These are phyloP conservation scores for Macrophomina tecta DNA, from an alignment of 2,329 filamentous ascomycete species.

Conservation along the genomic window DNA sequence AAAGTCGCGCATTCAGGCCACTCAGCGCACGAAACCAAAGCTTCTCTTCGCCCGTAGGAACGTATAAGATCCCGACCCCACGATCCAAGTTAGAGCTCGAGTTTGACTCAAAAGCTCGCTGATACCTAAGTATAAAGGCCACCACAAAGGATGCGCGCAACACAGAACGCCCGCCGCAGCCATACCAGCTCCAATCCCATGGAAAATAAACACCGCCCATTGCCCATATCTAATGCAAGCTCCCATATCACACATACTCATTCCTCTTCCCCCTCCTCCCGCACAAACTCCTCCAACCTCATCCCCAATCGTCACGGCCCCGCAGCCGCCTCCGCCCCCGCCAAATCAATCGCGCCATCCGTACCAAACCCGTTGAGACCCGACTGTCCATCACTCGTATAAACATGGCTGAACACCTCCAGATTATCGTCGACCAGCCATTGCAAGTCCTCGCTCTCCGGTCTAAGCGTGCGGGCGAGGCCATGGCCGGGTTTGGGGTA, in stretches of 20 bases:
- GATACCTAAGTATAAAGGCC: not conserved
- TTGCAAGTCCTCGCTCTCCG: slow-evolving; percentile 64
- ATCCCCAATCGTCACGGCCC: not conserved
- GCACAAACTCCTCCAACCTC: not conserved
- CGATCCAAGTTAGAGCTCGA: no score
- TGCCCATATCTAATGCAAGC: not conserved
- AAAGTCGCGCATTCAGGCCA: no score
- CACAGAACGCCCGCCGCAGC: not conserved
- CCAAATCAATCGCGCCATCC: slow-evolving; percentile 24
- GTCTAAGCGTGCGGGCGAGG: slow-evolving; percentile 57
- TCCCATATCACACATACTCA: no score
- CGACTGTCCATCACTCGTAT: slow-evolving; percentile 16
- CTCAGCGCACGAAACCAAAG: no score
- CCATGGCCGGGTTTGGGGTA: slow-evolving; percentile 70
- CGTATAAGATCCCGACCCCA: no score
- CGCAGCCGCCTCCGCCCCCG: slow-evolving; percentile 12
- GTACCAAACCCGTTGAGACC: slow-evolving; percentile 30
- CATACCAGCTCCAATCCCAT: not conserved
- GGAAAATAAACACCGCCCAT: not conserved
- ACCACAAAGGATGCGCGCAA: not conserved
- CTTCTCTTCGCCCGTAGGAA: no score
- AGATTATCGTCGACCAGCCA: slow-evolving; percentile 68
- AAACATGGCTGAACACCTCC: slow-evolving; percentile 61
- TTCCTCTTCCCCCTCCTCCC: not conserved
- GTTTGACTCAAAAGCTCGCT: no score